Conservation (phyloP, 2,329 filamentous ascomycete species). For the Aspergillus aculeatinus region DNA sequence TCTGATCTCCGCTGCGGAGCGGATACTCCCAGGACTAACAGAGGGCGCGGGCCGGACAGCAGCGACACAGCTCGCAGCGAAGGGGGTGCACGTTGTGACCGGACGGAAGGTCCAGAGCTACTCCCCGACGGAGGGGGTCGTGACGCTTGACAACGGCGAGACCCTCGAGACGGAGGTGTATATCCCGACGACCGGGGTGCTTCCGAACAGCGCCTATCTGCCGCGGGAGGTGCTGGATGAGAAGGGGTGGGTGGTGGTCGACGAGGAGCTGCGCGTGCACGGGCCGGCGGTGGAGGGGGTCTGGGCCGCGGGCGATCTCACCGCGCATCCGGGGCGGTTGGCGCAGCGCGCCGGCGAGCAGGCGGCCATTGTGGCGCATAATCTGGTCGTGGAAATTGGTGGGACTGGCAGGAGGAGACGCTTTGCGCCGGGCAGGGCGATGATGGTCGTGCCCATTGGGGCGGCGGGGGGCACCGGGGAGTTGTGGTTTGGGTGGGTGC, state of each 20-base stretch:
- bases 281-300: background rate
- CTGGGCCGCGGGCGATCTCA: conserved; percentile 35
- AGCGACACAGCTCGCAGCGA: conserved; percentile 46
- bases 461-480: conserved; percentile 29
- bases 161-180: conserved; percentile 52
- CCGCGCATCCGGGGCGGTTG: conserved; percentile 27
- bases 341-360: conserved; percentile 29
- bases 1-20: conserved; percentile 33
- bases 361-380: conserved; percentile 25
- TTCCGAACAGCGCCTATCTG: conserved; percentile 55
- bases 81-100: conserved; percentile 49
- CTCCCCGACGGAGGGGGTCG: conserved; percentile 12
- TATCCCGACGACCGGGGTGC: conserved; percentile 53
- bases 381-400: conserved; percentile 29
- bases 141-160: conserved; percentile 49
- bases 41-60: conserved; percentile 40
- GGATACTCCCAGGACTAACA: conserved; percentile 31
- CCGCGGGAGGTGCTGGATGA: conserved; percentile 48
- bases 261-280: conserved; percentile 33
- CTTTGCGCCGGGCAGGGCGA: conserved; percentile 24
- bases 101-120: conserved; percentile 26
- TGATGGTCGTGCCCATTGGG: conserved; percentile 34
- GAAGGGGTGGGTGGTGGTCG: conserved; percentile 51
- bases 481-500: conserved; percentile 33
- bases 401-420: conserved; percentile 19